These are phyloP conservation scores for Cylindrotheca closterium DNA, from an alignment of 108 stramenopile species.

Conservation along the genomic window DNA sequence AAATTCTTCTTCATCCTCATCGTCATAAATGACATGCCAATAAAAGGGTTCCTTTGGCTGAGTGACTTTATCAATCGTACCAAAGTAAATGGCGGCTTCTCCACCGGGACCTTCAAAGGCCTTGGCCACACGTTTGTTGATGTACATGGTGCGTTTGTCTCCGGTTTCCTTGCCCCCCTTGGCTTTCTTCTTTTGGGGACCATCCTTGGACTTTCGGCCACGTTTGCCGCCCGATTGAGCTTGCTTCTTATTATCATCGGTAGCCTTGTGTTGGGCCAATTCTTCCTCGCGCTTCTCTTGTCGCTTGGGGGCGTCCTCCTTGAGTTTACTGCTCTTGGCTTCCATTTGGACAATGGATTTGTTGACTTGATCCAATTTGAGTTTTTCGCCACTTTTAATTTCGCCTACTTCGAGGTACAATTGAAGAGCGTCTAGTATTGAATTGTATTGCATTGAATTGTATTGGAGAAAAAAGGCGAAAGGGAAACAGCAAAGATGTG, in stretches of 20 bases:
- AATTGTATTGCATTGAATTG: too few species aligned
- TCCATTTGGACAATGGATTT: not conserved
- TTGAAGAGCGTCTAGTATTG: conserved; percentile 44
- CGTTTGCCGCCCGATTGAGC: conserved; percentile 1
- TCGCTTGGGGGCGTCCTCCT: conserved; percentile 2
- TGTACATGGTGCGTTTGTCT: conserved; percentile 16
- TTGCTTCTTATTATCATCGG: conserved; percentile 5
- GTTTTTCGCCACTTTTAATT: conserved; percentile 11
- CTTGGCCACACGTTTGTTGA: conserved; percentile 49
- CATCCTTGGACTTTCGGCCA: conserved; percentile 9
- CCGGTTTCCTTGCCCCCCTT: conserved; percentile 15
- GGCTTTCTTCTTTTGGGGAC: conserved; percentile 9
- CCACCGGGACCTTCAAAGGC: conserved; percentile 22
- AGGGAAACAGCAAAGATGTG: not conserved
- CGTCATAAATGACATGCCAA: conserved; percentile 66
- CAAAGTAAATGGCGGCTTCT: conserved; percentile 46
- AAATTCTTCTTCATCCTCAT: conserved; percentile 62
- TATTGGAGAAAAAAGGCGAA: not conserved
- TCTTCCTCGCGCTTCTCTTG: not conserved
- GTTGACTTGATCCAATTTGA: not conserved
- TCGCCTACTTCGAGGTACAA: conserved; percentile 44
- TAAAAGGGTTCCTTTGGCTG: conserved; percentile 14
- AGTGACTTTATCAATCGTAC: conserved; percentile 34
- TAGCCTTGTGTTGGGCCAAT: conserved; percentile 1
- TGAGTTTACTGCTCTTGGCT: conserved; percentile 1